These are phyloP conservation scores for Asterochloris erici DNA, from an alignment of 139 green algal genomes.

Conservation along the genomic window DNA sequence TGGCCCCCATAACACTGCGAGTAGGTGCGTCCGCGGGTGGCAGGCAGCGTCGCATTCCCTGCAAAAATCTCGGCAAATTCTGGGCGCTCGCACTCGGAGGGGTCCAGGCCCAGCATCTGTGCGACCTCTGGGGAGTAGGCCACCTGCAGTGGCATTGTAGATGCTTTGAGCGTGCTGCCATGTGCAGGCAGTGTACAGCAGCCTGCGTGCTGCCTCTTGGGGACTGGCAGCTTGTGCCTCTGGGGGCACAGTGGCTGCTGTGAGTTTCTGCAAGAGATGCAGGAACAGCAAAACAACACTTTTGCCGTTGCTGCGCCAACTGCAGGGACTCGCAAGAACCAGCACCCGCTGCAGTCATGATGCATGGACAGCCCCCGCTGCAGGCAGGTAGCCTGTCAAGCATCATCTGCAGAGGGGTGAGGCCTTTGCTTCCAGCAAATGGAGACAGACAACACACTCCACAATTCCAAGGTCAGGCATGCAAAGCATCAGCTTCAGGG, in stretches of 20 bases:
- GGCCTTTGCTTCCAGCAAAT: too few relatives aligned
- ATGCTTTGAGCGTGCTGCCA: constrained; percentile 48
- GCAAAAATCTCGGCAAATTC: constrained; percentile 74
- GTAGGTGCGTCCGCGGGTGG: constrained; percentile 36
- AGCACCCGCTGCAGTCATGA: too few relatives aligned
- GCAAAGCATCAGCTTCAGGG: too few relatives aligned
- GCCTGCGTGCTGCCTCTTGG: too few relatives aligned
- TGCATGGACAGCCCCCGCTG: too few relatives aligned
- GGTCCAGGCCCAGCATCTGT: constrained; percentile 58
- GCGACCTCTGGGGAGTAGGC: constrained; percentile 42
- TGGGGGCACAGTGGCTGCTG: background rate
- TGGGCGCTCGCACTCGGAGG: constrained; percentile 44
- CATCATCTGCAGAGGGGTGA: too few relatives aligned
- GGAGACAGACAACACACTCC: too few relatives aligned
- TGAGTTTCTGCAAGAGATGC: constrained; percentile 13
- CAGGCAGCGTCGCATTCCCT: constrained; percentile 53
- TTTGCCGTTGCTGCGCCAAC: too few relatives aligned
- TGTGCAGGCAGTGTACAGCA: constrained; percentile 49
- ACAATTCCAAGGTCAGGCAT: too few relatives aligned
- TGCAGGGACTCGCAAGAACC: too few relatives aligned
- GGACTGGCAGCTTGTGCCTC: constrained; percentile 34
- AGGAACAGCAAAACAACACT: background rate
- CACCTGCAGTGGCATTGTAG: constrained; percentile 47
- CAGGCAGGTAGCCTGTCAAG: too few relatives aligned
- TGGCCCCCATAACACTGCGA: constrained; percentile 79